Percentiles rank a stretch among this genome's conserved stretches.
Evolutionary conservation across 768 basidiomycete genomes (phyloP).

Genomic region (Pulveroboletus sp.): DNA sequence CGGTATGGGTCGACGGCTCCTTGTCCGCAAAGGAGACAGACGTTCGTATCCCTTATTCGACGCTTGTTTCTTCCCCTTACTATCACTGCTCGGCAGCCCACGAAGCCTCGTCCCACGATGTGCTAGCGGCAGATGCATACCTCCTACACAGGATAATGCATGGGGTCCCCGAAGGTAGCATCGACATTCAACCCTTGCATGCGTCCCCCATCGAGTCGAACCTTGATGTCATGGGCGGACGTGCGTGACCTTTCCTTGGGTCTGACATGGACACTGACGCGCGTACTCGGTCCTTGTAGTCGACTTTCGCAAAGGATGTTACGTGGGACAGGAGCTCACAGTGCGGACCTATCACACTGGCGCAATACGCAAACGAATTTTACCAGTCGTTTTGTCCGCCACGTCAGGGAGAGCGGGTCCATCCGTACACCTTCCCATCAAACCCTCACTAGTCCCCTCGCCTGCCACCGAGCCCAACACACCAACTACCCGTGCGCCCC

Average conservation of each 20-base stretch:
- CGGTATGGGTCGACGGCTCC: constrained; percentile 72
- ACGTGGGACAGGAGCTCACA: constrained; percentile 95
- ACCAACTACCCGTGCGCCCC: constrained; percentile 36
- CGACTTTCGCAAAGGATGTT: constrained; percentile 97
- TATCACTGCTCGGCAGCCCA: constrained; percentile 36
- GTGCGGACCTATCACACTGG: constrained; percentile 97
- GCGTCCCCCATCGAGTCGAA: constrained; percentile 94
- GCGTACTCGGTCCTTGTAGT: constrained; percentile 42
- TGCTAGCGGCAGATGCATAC: constrained; percentile 53
- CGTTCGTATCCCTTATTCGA: constrained; percentile 51
- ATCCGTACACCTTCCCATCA: constrained; percentile 24
- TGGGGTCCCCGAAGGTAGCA: constrained; percentile 83
- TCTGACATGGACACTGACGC: background rate
- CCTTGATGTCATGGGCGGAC: constrained; percentile 89
- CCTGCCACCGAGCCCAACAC: constrained; percentile 21
- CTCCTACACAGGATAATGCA: constrained; percentile 70
- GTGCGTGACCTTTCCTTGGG: constrained; percentile 44
- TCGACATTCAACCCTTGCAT: constrained; percentile 70
- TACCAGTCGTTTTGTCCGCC: constrained; percentile 62
- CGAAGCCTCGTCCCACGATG: constrained; percentile 54
- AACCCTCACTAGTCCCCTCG: constrained; percentile 13
- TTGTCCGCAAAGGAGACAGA: constrained; percentile 62
- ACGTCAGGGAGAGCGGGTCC: constrained; percentile 15
- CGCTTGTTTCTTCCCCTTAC: background rate
- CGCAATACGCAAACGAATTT: constrained; percentile 80